These are phyloP conservation scores for Colletotrichum somersetense DNA, from an alignment of 2,329 filamentous ascomycete genomes.

Conservation along the genomic window DNA sequence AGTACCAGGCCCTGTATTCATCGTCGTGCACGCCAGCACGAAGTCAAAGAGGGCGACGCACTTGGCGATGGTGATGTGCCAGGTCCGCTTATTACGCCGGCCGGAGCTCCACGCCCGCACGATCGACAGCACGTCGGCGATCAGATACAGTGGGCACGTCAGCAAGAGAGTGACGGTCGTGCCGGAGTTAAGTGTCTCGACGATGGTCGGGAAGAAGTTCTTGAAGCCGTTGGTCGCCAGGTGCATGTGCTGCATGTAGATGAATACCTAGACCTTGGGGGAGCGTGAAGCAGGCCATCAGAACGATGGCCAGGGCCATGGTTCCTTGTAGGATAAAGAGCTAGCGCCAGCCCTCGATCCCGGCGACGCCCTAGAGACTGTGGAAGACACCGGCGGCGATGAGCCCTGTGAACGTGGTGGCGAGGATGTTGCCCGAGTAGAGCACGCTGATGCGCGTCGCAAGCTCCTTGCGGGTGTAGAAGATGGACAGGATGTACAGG, in stretches of 20 bases:
- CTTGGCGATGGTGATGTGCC: conserved; percentile 60
- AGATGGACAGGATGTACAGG: conserved; percentile 61
- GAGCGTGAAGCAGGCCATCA: conserved; percentile 50
- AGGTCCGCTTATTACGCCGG: conserved; percentile 60
- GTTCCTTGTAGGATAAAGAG: conserved; percentile 50
- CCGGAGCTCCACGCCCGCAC: conserved; percentile 50
- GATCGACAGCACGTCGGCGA: conserved; percentile 55
- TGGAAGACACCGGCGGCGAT: conserved; percentile 58
- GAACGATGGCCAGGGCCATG: conserved; percentile 48
- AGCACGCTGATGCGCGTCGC: conserved; percentile 58
- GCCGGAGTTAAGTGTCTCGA: conserved; percentile 55
- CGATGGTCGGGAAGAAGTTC: conserved; percentile 56
- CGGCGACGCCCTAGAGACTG: conserved; percentile 46
- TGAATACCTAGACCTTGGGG: conserved; percentile 59
- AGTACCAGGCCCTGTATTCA: conserved; percentile 46
- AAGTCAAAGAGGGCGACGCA: conserved; percentile 51
- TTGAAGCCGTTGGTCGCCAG: conserved; percentile 59
- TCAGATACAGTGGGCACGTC: conserved; percentile 58
- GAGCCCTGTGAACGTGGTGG: conserved; percentile 57
- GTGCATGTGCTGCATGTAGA: conserved; percentile 63
- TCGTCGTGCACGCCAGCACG: conserved; percentile 48
- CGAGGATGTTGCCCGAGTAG: conserved; percentile 55
- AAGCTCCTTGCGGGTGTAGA: conserved; percentile 66
- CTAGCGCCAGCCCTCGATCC: conserved; percentile 50
- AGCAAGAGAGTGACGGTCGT: conserved; percentile 58